These are phyloP conservation scores for Dorcoceras hygrometricum DNA, from an alignment of 257 asterid species.

Conservation along the genomic window DNA sequence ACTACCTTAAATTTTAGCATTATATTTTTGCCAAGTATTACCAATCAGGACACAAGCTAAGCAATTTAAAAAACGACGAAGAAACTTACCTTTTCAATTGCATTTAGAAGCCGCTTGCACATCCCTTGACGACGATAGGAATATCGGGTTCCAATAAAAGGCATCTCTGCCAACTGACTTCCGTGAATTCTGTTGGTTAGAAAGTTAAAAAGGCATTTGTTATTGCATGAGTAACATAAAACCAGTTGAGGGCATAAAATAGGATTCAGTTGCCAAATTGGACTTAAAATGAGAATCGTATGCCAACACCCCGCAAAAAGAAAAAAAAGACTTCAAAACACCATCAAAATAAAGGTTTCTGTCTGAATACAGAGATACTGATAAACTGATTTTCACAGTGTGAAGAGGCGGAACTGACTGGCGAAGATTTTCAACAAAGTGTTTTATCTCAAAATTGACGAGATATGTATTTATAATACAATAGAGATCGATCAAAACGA, in stretches of 20 bases:
- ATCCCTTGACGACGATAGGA: constrained; percentile 85
- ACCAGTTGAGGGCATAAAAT: constrained; percentile 1
- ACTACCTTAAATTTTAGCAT: not conserved
- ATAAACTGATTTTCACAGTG: not conserved
- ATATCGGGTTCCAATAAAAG: constrained; percentile 85
- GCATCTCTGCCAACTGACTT: constrained; percentile 88
- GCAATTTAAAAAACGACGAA: constrained; percentile 13
- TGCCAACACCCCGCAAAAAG: constrained; percentile 12
- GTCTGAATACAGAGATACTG: constrained; percentile 12
- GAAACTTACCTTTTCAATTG: constrained; percentile 63
- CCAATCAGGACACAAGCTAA: constrained; percentile 7
- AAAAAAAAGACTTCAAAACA: constrained; percentile 1
- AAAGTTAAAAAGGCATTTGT: constrained; percentile 22
- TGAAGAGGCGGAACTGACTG: constrained; percentile 8
- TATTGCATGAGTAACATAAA: constrained; percentile 17
- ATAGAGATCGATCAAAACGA: constrained; percentile 3
- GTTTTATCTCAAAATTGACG: constrained; percentile 2
- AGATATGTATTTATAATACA: not conserved
- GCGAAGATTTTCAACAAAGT: constrained; percentile 18
- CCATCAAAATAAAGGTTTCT: constrained; percentile 16
- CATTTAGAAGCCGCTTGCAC: constrained; percentile 74
- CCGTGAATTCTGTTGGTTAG: constrained; percentile 69
- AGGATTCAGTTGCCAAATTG: constrained; percentile 7
- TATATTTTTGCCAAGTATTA: not conserved
- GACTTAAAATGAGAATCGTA: not conserved